These are phyloP conservation scores for Chernovozyma aurita DNA, from an alignment of 1,139 yeast genomes.

Conservation along the genomic window DNA sequence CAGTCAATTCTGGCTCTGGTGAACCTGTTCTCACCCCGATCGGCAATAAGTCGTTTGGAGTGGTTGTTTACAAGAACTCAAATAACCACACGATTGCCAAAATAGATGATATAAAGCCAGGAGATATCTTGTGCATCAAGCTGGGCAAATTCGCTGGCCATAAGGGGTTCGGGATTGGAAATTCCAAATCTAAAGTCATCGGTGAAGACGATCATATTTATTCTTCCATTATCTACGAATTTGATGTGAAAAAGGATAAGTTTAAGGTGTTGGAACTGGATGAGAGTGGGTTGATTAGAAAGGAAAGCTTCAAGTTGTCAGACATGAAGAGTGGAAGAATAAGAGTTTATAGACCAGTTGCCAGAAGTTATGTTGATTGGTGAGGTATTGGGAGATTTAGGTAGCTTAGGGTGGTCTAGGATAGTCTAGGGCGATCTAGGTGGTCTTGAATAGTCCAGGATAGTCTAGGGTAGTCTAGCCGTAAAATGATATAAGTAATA, in stretches of 20 bases:
- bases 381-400: too few species aligned
- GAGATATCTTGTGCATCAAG: conserved; percentile 69
- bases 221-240: conserved; percentile 52
- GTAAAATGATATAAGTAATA: too few species aligned
- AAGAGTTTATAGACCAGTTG: conserved; percentile 61
- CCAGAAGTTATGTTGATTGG: conserved; percentile 7
- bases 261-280: conserved; percentile 68
- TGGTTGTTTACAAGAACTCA: conserved; percentile 58
- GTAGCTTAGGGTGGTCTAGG: too few species aligned
- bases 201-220: conserved; percentile 32
- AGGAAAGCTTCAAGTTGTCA: conserved; percentile 59
- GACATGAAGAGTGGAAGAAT: conserved; percentile 79
- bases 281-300: conserved; percentile 49
- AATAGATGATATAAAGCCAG: conserved; percentile 59
- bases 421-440: too few species aligned
- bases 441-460: too few species aligned
- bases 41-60: conserved; percentile 70
- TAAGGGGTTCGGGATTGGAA: conserved; percentile 53
- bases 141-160: conserved; percentile 66
- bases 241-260: conserved; percentile 71
- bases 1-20: neutral
- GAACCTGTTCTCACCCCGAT: conserved; percentile 48
- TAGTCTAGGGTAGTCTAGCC: too few species aligned
- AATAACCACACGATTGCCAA: conserved; percentile 52
- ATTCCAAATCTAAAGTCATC: conserved; percentile 34